These are phyloP conservation scores for Aspergillus coremiiformis DNA, from an alignment of 495 filamentous ascomycete species.

Conservation along the genomic window DNA sequence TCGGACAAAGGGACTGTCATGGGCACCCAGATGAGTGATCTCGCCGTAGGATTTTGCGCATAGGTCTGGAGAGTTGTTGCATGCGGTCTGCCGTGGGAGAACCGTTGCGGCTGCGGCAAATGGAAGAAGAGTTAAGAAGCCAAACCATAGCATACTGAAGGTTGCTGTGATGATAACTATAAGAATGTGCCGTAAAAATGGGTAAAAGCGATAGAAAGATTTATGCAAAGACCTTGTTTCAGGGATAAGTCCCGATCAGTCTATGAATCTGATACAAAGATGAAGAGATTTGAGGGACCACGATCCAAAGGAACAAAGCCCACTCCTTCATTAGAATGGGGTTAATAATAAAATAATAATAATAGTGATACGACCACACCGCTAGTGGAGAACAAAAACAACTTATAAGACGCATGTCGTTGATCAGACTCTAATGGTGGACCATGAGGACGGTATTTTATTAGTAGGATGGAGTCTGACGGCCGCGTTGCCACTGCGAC, in stretches of 20 bases:
- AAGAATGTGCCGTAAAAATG: not conserved
- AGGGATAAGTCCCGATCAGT: not conserved
- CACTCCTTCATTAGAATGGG: not conserved
- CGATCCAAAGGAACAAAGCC: not conserved
- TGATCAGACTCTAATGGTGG: not conserved
- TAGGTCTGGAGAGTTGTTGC: slow-evolving; percentile 56
- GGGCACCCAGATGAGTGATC: slow-evolving; percentile 58
- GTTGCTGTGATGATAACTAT: too few species aligned
- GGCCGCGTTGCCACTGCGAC: slow-evolving; percentile 8
- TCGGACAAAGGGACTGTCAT: slow-evolving; percentile 53
- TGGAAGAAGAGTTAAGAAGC: slow-evolving; percentile 26
- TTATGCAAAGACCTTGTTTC: not conserved
- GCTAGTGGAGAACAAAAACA: not conserved
- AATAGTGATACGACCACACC: not conserved
- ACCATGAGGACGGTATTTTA: not conserved
- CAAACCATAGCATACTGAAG: slow-evolving; percentile 24
- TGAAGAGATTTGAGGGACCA: not conserved
- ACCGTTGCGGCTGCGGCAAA: slow-evolving; percentile 25
- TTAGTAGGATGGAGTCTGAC: not conserved
- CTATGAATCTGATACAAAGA: slow-evolving; percentile 3
- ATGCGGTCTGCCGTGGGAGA: slow-evolving; percentile 34
- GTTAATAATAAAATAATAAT: not conserved
- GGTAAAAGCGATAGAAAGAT: not conserved
- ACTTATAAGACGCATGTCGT: slow-evolving; percentile 12
- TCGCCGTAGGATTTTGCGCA: slow-evolving; percentile 53